Percentiles rank a stretch among this genome's conserved stretches.
These are phyloP conservation scores for Euclidium syriacum DNA, from an alignment of 345 rosid genomes.

Conservation along the genomic window DNA sequence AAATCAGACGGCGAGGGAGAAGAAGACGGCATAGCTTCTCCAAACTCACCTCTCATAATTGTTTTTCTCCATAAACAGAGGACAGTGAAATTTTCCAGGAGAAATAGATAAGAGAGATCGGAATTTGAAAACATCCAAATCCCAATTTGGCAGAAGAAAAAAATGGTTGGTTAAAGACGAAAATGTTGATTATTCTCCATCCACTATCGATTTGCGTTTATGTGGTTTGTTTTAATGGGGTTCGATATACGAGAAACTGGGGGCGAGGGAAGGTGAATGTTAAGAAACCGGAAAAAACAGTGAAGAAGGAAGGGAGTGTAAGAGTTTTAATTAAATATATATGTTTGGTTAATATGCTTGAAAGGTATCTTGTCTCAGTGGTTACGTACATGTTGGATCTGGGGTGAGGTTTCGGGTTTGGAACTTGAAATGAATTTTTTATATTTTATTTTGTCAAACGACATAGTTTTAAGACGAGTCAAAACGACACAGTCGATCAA, in stretches of 20 bases:
- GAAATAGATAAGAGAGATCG: neutral
- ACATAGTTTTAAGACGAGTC: no score
- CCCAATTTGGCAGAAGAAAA: neutral
- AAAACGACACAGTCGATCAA: no score
- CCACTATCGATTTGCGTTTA: neutral
- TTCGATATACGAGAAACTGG: neutral
- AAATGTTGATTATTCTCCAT: neutral
- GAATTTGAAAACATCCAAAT: neutral
- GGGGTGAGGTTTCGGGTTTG: no score
- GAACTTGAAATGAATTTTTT: no score
- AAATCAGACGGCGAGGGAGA: constrained; percentile 28
- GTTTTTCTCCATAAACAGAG: no score
- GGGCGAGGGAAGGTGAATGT: no score
- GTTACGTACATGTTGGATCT: no score
- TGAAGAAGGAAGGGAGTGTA: neutral
- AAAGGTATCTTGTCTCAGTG: no score
- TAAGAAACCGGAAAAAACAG: neutral
- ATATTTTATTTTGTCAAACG: no score
- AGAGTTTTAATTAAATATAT: no score
- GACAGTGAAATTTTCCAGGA: neutral
- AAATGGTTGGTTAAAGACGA: no score
- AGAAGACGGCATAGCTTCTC: neutral
- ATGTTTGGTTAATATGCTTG: no score
- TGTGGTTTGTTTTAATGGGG: neutral
- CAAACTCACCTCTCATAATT: constrained; percentile 9